Evolutionary conservation across 768 basidiomycete genomes (phyloP).

Genomic region (Suillus paluster): DNA sequence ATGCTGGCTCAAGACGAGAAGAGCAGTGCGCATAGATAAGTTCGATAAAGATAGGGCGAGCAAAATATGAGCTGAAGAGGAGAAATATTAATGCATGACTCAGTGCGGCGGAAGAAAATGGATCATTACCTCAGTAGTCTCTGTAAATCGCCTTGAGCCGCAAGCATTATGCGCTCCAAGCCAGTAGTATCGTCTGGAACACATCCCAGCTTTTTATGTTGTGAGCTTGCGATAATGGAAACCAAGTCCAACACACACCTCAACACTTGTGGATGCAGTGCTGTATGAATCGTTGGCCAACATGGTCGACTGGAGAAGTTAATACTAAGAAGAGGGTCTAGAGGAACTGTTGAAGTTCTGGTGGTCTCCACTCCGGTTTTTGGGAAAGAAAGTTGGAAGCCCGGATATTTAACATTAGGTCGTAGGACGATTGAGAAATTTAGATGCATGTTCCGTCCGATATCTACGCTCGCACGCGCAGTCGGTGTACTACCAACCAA

Average conservation of each 20-base stretch:
- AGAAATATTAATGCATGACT: neutral
- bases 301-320: conserved; percentile 17
- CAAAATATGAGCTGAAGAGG: conserved; percentile 62
- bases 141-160: conserved; percentile 73
- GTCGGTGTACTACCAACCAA: neutral
- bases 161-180: conserved; percentile 68
- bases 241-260: conserved; percentile 15
- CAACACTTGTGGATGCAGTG: conserved; percentile 28
- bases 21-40: conserved; percentile 57
- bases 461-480: conserved; percentile 15
- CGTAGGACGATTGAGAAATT: neutral
- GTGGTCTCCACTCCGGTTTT: neutral
- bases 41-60: conserved; percentile 60
- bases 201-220: conserved; percentile 24
- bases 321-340: too few species aligned
- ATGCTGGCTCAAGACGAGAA: conserved; percentile 39
- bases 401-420: conserved; percentile 3
- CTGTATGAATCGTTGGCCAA: conserved; percentile 28
- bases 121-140: conserved; percentile 62
- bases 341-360: conserved; percentile 14
- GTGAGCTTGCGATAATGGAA: conserved; percentile 9
- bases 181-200: conserved; percentile 44
- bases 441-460: conserved; percentile 8
- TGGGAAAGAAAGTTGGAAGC: neutral
- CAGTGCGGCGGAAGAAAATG: conserved; percentile 1